These are phyloP conservation scores for Danielia oregonensis DNA, from an alignment of 805 yeast genomes.

Conservation along the genomic window DNA sequence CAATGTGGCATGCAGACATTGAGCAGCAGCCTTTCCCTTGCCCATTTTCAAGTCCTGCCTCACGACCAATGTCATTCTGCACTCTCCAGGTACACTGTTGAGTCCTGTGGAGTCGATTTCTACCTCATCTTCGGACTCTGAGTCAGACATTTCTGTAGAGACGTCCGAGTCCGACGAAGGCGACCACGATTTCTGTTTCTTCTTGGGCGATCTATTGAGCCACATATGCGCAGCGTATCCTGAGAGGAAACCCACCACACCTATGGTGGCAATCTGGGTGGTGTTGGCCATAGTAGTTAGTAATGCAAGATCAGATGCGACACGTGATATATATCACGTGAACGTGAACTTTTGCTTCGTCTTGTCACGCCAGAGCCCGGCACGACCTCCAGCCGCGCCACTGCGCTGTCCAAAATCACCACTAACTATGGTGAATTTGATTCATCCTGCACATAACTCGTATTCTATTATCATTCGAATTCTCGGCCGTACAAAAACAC, in stretches of 20 bases:
- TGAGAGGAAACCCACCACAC: slow-evolving; percentile 33
- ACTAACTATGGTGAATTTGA: no score
- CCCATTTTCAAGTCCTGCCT: slow-evolving; percentile 89
- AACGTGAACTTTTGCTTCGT: no score
- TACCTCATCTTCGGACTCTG: slow-evolving; percentile 48
- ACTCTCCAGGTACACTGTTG: slow-evolving; percentile 73
- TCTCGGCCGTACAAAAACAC: no score
- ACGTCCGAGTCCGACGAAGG: slow-evolving; percentile 9
- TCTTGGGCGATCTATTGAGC: slow-evolving; percentile 1
- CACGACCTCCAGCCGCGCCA: no score
- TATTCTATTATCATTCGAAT: no score
- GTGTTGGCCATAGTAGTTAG: neutral
- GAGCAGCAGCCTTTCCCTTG: slow-evolving; percentile 96
- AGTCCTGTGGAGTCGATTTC: slow-evolving; percentile 59
- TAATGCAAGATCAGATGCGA: no score
- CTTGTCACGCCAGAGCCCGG: no score
- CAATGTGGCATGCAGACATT: slow-evolving; percentile 96
- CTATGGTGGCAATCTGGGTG: slow-evolving; percentile 28
- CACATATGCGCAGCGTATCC: slow-evolving; percentile 22
- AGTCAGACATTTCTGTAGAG: slow-evolving; percentile 4
- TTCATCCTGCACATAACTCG: neutral
- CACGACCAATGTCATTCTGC: slow-evolving; percentile 81
- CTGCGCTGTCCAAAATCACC: no score
- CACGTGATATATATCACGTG: no score
- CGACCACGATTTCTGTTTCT: neutral